A percentile compares a stretch with the other conserved stretches of the same genome.
Evolutionary conservation across 179 eudicot species (phyloP).

Genomic region (Dionaea muscipula): DNA sequence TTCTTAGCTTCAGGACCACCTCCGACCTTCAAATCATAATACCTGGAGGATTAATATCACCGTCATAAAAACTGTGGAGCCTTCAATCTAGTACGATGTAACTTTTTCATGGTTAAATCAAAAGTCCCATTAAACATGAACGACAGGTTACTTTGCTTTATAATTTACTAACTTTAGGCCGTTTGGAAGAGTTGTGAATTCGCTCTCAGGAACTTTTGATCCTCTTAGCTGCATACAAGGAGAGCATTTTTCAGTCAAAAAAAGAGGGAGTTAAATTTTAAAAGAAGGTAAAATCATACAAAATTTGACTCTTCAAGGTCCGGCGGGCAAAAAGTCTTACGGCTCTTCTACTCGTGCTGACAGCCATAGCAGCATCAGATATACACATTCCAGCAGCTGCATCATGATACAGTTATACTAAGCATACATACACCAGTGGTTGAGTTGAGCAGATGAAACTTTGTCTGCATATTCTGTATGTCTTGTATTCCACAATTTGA

Average conservation of each 20-base stretch:
- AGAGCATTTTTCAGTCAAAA: no score
- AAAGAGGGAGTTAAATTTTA: neutral
- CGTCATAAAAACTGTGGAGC: neutral
- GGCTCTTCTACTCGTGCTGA: conserved; percentile 94
- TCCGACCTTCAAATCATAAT: conserved; percentile 88
- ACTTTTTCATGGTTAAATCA: no score
- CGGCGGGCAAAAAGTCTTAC: conserved; percentile 27
- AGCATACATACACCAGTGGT: neutral
- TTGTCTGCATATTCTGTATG: neutral
- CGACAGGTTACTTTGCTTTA: neutral
- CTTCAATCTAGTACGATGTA: neutral
- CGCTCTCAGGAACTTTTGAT: conserved; percentile 76
- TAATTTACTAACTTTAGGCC: conserved; percentile 69
- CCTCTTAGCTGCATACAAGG: conserved; percentile 61
- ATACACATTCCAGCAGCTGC: conserved; percentile 63
- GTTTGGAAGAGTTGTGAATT: conserved; percentile 61
- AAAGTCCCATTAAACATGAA: neutral
- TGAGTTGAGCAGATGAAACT: neutral
- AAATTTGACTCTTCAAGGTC: neutral
- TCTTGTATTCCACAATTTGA: no score
- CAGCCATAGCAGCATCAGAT: conserved; percentile 55
- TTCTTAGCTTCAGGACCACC: conserved; percentile 71
- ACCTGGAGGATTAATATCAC: conserved; percentile 31
- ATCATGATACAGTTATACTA: neutral
- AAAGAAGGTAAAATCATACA: neutral